These are phyloP conservation scores for Ciborinia camelliae DNA, from an alignment of 2,329 filamentous ascomycete species.

Conservation along the genomic window DNA sequence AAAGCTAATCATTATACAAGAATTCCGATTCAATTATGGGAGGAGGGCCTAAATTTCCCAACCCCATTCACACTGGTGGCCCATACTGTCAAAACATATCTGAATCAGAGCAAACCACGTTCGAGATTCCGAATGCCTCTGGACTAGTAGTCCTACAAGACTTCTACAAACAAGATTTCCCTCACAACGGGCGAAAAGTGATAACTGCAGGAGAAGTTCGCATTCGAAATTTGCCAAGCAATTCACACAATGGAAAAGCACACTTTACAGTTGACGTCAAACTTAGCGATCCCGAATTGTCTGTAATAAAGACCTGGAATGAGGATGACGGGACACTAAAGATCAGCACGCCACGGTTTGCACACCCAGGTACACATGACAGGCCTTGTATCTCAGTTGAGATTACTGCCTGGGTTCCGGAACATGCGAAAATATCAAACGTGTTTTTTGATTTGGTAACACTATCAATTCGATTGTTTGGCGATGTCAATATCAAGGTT, in stretches of 20 bases:
- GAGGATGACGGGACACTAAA: conserved; percentile 25
- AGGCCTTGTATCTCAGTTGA: conserved; percentile 34
- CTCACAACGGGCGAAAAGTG: conserved; percentile 18
- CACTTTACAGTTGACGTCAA: conserved; percentile 31
- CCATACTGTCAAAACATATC: conserved; percentile 29
- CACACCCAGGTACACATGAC: conserved; percentile 13
- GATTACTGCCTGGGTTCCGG: conserved; percentile 36
- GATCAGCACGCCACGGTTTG: conserved; percentile 31
- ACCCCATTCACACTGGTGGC: conserved; percentile 21
- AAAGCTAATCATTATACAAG: neutral
- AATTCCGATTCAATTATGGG: neutral
- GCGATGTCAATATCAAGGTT: conserved; percentile 32
- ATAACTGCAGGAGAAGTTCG: conserved; percentile 32
- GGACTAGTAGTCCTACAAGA: conserved; percentile 30
- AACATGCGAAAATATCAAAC: conserved; percentile 28
- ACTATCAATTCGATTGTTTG: conserved; percentile 27
- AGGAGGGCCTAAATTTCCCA: neutral
- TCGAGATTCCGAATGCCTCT: conserved; percentile 26
- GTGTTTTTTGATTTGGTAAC: conserved; percentile 28
- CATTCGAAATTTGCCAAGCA: conserved; percentile 26
- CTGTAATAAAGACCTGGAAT: conserved; percentile 28
- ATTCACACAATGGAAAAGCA: conserved; percentile 25
- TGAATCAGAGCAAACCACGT: conserved; percentile 23
- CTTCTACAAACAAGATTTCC: conserved; percentile 22
- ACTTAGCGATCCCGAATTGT: conserved; percentile 29